These are phyloP conservation scores for Candida oleophila DNA, from an alignment of 805 yeast species.

Conservation along the genomic window DNA sequence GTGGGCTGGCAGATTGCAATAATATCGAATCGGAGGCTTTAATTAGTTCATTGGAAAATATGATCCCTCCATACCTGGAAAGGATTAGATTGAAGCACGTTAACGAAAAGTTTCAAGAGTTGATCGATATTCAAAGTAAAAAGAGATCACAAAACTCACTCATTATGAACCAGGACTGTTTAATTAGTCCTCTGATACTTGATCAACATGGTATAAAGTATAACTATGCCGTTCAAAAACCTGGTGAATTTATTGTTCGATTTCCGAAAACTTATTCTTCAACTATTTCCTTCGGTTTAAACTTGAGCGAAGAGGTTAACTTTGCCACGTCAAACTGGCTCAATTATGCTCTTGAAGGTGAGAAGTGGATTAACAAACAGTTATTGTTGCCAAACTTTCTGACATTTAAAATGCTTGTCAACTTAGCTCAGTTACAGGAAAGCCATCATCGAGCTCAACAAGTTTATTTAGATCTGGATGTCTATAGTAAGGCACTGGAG, in stretches of 20 bases:
- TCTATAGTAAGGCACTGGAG: constrained; percentile 31
- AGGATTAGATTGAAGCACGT: constrained; percentile 26
- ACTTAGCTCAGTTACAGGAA: constrained; percentile 44
- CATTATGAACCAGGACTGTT: constrained; percentile 39
- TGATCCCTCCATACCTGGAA: constrained; percentile 27
- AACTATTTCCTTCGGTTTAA: constrained; percentile 53
- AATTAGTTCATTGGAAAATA: constrained; percentile 29
- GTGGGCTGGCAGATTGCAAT: constrained; percentile 6
- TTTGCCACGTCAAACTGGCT: constrained; percentile 63
- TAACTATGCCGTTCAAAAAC: constrained; percentile 50
- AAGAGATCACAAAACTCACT: constrained; percentile 11
- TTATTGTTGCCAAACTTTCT: constrained; percentile 54
- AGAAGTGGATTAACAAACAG: constrained; percentile 50
- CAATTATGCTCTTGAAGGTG: constrained; percentile 45
- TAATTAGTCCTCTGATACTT: constrained; percentile 52
- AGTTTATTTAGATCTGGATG: constrained; percentile 31
- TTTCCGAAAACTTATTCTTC: constrained; percentile 57
- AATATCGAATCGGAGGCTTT: constrained; percentile 24
- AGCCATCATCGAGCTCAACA: constrained; percentile 13
- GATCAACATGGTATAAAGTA: constrained; percentile 47
- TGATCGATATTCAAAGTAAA: constrained; percentile 19
- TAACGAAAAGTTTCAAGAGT: constrained; percentile 22
- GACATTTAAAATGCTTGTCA: constrained; percentile 45
- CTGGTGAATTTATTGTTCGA: constrained; percentile 60
- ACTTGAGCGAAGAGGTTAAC: constrained; percentile 53